Evolutionary conservation across 495 filamentous ascomycete species (phyloP).

Genomic region (Sporormia fimetaria): DNA sequence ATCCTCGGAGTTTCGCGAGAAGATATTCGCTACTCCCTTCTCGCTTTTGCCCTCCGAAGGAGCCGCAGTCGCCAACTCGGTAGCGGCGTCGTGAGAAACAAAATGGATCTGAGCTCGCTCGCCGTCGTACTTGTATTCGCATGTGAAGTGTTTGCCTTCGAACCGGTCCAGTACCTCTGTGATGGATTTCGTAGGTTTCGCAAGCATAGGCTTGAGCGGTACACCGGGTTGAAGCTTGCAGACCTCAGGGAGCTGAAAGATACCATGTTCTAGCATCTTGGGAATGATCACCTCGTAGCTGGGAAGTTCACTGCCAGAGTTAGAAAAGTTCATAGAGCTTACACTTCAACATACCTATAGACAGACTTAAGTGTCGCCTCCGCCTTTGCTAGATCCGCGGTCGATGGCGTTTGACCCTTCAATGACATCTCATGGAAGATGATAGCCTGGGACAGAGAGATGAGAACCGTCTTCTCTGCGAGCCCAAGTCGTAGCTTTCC

Average conservation of each 20-base stretch:
- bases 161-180: conserved; percentile 96
- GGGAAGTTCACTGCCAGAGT: conserved; percentile 60
- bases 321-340: conserved; percentile 1
- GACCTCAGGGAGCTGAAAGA: conserved; percentile 63
- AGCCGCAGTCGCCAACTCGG: conserved; percentile 46
- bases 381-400: conserved; percentile 65
- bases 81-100: conserved; percentile 66
- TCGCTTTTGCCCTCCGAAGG: conserved; percentile 46
- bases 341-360: conserved; percentile 51
- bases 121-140: conserved; percentile 98
- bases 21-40: conserved; percentile 71
- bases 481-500: conserved; percentile 85
- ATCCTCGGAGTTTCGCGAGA: conserved; percentile 94
- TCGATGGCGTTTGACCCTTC: conserved; percentile 53
- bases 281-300: conserved; percentile 94
- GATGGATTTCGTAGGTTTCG: conserved; percentile 97
- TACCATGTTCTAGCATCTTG: conserved; percentile 72
- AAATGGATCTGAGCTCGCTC: conserved; percentile 97
- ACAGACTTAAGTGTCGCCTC: conserved; percentile 80
- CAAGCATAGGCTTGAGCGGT: conserved; percentile 96
- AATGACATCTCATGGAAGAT: conserved; percentile 65
- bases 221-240: conserved; percentile 93
- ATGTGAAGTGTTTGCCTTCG: conserved; percentile 89
- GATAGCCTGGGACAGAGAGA: conserved; percentile 78
- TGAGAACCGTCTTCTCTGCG: conserved; percentile 83